A percentile compares a stretch with the other conserved stretches of the same genome.
phyloP scores from a whole-genome alignment of 192 early-diverging fungal species.

The Endogone sp. region DNA sequence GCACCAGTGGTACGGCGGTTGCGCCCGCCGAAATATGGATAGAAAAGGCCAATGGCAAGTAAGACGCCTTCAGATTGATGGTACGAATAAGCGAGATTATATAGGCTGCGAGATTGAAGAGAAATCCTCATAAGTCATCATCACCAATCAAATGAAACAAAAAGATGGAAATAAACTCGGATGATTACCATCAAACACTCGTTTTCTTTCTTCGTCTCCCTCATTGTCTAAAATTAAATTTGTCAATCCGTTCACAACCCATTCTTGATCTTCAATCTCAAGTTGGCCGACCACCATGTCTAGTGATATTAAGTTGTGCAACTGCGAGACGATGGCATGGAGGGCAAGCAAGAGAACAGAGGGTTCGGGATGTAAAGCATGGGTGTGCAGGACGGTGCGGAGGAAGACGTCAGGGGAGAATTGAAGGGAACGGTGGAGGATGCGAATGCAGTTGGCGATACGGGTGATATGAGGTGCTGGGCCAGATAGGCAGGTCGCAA shows the following conservation, averaged over 20 bases:
- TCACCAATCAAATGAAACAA: background rate
- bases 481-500: background rate
- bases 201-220: background rate
- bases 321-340: background rate
- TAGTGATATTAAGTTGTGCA: background rate
- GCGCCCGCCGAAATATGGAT: background rate
- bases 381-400: background rate
- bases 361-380: background rate
- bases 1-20: background rate
- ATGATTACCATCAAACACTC: background rate
- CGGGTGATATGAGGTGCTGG: background rate
- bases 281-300: background rate
- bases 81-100: background rate
- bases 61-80: background rate
- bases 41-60: background rate
- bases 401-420: background rate
- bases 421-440: background rate
- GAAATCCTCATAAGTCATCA: background rate
- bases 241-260: background rate
- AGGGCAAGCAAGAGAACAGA: background rate
- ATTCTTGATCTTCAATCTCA: background rate
- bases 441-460: background rate
- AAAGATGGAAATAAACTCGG: no score
- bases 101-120: background rate
- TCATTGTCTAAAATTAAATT: background rate